Conservation (phyloP, 75 land plant genomes). For the Pinus taeda region DNA sequence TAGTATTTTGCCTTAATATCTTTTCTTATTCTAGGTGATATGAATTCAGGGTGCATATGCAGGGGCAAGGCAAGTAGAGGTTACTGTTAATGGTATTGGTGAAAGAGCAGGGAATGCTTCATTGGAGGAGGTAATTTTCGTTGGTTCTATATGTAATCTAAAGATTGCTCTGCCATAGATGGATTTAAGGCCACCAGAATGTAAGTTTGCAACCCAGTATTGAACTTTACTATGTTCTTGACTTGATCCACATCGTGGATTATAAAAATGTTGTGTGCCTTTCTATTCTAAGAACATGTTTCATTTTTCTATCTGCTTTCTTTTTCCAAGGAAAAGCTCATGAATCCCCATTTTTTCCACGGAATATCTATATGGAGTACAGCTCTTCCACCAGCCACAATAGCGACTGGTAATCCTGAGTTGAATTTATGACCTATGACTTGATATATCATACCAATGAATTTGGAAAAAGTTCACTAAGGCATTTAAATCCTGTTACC, state of each 20-base stretch:
- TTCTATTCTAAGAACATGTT: too few species aligned
- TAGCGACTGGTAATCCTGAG: too few species aligned
- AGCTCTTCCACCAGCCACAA: too few species aligned
- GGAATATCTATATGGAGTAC: too few species aligned
- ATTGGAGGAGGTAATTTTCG: constrained; percentile 71
- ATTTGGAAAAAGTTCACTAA: too few species aligned
- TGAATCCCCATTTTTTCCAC: too few species aligned
- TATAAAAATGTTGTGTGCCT: neutral
- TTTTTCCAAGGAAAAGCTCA: too few species aligned
- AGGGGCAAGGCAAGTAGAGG: constrained; percentile 96
- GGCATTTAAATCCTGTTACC: too few species aligned
- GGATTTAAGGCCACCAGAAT: neutral
- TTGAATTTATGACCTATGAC: too few species aligned
- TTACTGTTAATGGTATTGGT: constrained; percentile 98
- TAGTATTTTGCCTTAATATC: neutral
- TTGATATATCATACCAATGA: too few species aligned
- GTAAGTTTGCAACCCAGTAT: neutral
- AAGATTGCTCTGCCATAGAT: neutral
- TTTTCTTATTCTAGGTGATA: constrained; percentile 9
- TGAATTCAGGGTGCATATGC: constrained; percentile 78
- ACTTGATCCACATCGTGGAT: neutral
- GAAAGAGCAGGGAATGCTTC: constrained; percentile 99
- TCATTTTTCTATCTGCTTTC: too few species aligned
- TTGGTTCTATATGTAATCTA: neutral
- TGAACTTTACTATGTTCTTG: neutral